These are phyloP conservation scores for Aspergillus calidoustus DNA, from an alignment of 2,329 filamentous ascomycete species.

Conservation along the genomic window DNA sequence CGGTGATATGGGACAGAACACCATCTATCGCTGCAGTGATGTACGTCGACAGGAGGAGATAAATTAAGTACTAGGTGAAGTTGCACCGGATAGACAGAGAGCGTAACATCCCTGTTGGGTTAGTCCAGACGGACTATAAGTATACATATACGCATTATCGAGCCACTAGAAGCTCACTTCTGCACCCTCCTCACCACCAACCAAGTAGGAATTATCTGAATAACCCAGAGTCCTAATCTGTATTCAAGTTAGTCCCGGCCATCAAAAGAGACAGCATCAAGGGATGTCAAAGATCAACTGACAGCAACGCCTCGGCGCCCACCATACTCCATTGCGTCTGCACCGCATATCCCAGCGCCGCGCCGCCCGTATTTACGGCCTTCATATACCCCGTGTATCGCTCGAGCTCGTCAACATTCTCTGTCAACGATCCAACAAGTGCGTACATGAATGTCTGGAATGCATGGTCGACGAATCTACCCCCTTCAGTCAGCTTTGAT, in stretches of 20 bases:
- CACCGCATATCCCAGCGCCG: slow-evolving; percentile 50
- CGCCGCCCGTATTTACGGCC: slow-evolving; percentile 49
- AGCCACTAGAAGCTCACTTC: not conserved
- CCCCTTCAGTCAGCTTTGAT: not conserved
- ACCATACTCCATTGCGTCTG: slow-evolving; percentile 48
- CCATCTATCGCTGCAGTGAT: too few species aligned
- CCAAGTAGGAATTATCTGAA: slow-evolving; percentile 34
- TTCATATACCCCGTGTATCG: slow-evolving; percentile 50
- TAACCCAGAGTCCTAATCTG: not conserved
- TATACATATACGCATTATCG: too few species aligned
- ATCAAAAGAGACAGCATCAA: slow-evolving; percentile 49
- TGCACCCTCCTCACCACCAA: slow-evolving; percentile 43
- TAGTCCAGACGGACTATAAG: too few species aligned
- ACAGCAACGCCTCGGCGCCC: slow-evolving; percentile 47
- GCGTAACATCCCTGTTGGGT: too few species aligned
- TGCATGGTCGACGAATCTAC: not conserved
- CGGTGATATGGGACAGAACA: too few species aligned
- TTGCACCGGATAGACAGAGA: too few species aligned
- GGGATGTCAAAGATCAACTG: slow-evolving; percentile 48
- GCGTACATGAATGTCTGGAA: slow-evolving; percentile 37
- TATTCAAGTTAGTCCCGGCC: slow-evolving; percentile 37
- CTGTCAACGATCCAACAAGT: slow-evolving; percentile 50
- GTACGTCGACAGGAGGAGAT: too few species aligned
- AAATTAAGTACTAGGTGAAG: too few species aligned
- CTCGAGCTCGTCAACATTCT: slow-evolving; percentile 51